Evolutionary conservation across 2,329 filamentous ascomycete genomes (phyloP).

Genomic region (Pyrenophora teres): DNA sequence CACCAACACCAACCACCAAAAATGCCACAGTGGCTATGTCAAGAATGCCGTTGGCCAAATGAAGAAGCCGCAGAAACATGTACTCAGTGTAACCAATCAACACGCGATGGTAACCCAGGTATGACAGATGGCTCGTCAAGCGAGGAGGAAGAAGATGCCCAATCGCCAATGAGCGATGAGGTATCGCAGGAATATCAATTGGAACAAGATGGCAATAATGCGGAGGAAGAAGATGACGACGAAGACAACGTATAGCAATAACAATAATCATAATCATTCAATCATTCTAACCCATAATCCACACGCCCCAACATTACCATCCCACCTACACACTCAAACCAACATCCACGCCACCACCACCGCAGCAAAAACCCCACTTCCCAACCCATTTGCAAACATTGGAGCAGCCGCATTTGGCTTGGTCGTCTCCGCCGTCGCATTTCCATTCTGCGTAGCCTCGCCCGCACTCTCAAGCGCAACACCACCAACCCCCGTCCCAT

Average conservation of each 20-base stretch:
- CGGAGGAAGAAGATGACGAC: neutral
- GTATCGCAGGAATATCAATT: neutral
- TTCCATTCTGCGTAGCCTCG: neutral
- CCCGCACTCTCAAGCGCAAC: slow-evolving; percentile 32
- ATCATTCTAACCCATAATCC: no score
- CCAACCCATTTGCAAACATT: no score
- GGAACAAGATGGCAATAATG: neutral
- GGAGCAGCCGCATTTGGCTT: no score
- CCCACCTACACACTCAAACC: no score
- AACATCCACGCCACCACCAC: no score
- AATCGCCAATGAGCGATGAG: neutral
- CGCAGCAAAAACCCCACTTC: no score
- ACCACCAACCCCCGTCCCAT: slow-evolving; percentile 48
- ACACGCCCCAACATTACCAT: no score
- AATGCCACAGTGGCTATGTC: neutral
- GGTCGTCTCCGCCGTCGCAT: neutral
- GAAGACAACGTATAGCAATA: neutral
- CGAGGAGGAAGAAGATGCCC: neutral
- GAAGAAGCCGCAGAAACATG: neutral
- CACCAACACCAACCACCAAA: no score
- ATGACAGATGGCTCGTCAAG: neutral
- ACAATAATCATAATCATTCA: no score
- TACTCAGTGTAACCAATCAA: neutral
- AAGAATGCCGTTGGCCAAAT: neutral
- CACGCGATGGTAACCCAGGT: neutral